Conservation (phyloP, 768 basidiomycete species). For the Mycena leptocephala region DNA sequence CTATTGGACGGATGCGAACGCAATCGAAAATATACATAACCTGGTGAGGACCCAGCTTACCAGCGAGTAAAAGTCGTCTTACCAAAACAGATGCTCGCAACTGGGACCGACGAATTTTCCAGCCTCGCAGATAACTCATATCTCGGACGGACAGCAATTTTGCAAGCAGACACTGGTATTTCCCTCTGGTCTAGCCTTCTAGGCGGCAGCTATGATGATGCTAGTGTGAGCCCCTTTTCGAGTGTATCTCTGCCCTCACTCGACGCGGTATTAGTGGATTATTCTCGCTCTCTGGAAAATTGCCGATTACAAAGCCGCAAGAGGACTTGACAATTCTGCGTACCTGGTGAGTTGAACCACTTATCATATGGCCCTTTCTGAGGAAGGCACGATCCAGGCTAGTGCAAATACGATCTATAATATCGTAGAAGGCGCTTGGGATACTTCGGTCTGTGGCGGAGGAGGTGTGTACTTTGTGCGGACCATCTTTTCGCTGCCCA, state of each 20-base stretch:
- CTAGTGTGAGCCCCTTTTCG: conserved; percentile 34
- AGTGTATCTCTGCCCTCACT: conserved; percentile 23
- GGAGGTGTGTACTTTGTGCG: conserved; percentile 54
- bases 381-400: conserved; percentile 47
- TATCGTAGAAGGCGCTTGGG: conserved; percentile 67
- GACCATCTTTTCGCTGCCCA: background rate
- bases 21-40: conserved; percentile 71
- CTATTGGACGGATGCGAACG: conserved; percentile 74
- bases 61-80: background rate
- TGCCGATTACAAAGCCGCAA: conserved; percentile 64
- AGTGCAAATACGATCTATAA: conserved; percentile 65
- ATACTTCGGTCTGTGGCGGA: conserved; percentile 63
- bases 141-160: conserved; percentile 59
- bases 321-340: conserved; percentile 51
- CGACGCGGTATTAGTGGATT: conserved; percentile 59
- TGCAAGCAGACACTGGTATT: conserved; percentile 43
- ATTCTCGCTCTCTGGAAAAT: conserved; percentile 73
- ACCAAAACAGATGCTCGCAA: conserved; percentile 61
- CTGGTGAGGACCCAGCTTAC: conserved; percentile 37
- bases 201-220: conserved; percentile 68
- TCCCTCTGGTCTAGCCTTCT: conserved; percentile 62
- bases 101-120: conserved; percentile 57
- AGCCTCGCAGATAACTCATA: conserved; percentile 60
- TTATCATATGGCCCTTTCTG: background rate
- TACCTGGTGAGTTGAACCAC: conserved; percentile 46